Evolutionary conservation across 768 basidiomycete genomes (phyloP).

Genomic region (Nidularia sp.): DNA sequence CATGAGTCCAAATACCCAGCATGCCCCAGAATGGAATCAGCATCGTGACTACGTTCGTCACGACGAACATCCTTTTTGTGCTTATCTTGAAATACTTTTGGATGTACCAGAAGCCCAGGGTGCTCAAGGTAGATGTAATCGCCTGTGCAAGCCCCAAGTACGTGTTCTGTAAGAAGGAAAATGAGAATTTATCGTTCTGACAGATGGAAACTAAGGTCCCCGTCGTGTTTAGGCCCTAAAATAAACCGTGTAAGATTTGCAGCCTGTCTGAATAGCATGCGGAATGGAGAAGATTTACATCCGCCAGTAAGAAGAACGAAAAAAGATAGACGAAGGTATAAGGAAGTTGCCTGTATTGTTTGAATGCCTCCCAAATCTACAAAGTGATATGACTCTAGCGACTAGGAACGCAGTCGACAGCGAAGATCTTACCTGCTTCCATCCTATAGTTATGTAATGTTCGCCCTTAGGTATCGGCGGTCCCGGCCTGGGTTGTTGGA

Average conservation of each 20-base stretch:
- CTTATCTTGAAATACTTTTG: constrained; percentile 74
- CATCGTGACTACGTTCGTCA: constrained; percentile 74
- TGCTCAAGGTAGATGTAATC: constrained; percentile 67
- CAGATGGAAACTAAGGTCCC: constrained; percentile 71
- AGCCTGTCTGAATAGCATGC: too few species aligned
- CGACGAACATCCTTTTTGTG: constrained; percentile 80
- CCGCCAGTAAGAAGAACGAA: constrained; percentile 74
- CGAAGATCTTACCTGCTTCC: constrained; percentile 65
- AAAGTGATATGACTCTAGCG: too few species aligned
- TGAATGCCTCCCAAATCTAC: constrained; percentile 73
- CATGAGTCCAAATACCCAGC: constrained; percentile 79
- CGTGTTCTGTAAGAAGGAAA: constrained; percentile 79
- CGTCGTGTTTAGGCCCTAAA: constrained; percentile 76
- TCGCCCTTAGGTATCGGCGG: constrained; percentile 75
- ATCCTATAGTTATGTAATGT: constrained; percentile 76
- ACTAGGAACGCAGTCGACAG: neutral
- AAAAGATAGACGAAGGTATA: constrained; percentile 81
- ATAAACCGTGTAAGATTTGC: neutral
- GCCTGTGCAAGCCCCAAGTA: constrained; percentile 77
- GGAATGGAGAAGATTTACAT: constrained; percentile 47
- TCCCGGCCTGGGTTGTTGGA: constrained; percentile 81
- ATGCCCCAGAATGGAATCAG: constrained; percentile 84
- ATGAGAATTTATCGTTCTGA: constrained; percentile 77
- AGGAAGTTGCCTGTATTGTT: constrained; percentile 74
- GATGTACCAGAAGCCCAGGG: constrained; percentile 80